phyloP scores from a whole-genome alignment of 2,329 filamentous ascomycete genomes.

The Diaporthe sp. region DNA sequence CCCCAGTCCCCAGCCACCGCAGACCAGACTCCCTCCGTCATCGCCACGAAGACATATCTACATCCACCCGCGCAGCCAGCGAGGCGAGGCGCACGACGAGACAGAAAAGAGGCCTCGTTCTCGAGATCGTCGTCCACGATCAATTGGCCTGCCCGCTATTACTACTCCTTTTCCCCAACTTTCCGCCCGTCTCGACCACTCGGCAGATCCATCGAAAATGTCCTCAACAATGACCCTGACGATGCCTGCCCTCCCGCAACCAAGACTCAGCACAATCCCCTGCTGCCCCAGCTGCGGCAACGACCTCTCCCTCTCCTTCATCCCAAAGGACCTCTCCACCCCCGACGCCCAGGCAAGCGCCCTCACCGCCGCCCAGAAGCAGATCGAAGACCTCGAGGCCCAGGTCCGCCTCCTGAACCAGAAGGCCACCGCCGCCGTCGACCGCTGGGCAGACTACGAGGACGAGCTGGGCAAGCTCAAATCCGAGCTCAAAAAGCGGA shows the following conservation, averaged over 20 bases:
- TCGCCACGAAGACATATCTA: neutral
- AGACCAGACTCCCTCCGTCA: neutral
- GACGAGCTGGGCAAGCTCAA: constrained; percentile 78
- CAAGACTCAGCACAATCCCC: constrained; percentile 46
- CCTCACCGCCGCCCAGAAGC: constrained; percentile 68
- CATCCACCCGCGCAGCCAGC: constrained; percentile 18
- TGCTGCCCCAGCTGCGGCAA: constrained; percentile 68
- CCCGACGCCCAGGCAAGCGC: constrained; percentile 55
- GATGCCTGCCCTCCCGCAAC: constrained; percentile 48
- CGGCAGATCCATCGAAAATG: constrained; percentile 41
- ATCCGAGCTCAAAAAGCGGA: constrained; percentile 46
- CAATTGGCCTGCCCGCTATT: neutral
- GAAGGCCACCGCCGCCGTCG: constrained; percentile 75
- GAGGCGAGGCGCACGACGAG: neutral
- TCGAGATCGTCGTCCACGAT: neutral
- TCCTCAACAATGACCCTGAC: constrained; percentile 53
- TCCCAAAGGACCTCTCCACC: constrained; percentile 55
- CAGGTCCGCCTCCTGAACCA: constrained; percentile 79
- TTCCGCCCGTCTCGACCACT: neutral
- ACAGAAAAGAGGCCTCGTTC: constrained; percentile 20
- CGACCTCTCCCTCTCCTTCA: constrained; percentile 50
- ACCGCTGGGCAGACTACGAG: constrained; percentile 83
- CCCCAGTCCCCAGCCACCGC: constrained; percentile 18
- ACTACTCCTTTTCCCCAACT: neutral
- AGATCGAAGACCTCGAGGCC: constrained; percentile 78